phyloP scores from a whole-genome alignment of 2,329 filamentous ascomycete species.

The Fusarium sp. region DNA sequence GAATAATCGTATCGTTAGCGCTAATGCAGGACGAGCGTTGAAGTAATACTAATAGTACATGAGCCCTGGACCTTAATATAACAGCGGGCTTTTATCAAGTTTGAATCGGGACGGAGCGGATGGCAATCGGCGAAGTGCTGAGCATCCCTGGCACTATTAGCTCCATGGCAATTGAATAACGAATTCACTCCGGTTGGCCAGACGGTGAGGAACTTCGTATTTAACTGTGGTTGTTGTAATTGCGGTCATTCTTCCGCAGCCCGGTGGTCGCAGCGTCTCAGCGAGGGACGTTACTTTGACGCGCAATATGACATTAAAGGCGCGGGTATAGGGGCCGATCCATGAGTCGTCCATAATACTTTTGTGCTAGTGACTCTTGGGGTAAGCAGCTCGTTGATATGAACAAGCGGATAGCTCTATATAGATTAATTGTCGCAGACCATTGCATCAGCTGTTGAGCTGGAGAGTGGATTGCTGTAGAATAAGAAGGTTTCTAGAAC shows the following conservation, averaged over 20 bases:
- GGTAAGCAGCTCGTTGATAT: neutral
- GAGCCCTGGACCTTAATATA: conserved; percentile 27
- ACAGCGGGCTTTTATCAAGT: conserved; percentile 18
- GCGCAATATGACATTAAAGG: conserved; percentile 8
- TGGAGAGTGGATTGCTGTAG: conserved; percentile 27
- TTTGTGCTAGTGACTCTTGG: neutral
- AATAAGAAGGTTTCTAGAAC: conserved; percentile 45
- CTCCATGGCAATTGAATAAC: neutral
- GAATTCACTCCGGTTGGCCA: conserved; percentile 18
- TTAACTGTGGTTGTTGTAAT: conserved; percentile 18
- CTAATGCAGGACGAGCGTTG: conserved; percentile 23
- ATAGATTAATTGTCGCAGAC: neutral
- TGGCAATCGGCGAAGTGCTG: conserved; percentile 6
- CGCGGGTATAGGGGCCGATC: conserved; percentile 4
- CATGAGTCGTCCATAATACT: neutral
- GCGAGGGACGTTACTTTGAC: conserved; percentile 15
- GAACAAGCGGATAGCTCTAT: conserved; percentile 3
- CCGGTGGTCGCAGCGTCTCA: conserved; percentile 36
- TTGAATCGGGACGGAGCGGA: conserved; percentile 21
- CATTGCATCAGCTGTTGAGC: conserved; percentile 18
- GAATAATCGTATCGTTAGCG: conserved; percentile 16
- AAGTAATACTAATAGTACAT: neutral
- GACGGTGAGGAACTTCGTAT: conserved; percentile 32
- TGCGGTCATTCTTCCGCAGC: conserved; percentile 27
- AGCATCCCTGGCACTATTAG: neutral